phyloP scores from a whole-genome alignment of 2,329 filamentous ascomycete species.

The Penicillium psychrosexuale region DNA sequence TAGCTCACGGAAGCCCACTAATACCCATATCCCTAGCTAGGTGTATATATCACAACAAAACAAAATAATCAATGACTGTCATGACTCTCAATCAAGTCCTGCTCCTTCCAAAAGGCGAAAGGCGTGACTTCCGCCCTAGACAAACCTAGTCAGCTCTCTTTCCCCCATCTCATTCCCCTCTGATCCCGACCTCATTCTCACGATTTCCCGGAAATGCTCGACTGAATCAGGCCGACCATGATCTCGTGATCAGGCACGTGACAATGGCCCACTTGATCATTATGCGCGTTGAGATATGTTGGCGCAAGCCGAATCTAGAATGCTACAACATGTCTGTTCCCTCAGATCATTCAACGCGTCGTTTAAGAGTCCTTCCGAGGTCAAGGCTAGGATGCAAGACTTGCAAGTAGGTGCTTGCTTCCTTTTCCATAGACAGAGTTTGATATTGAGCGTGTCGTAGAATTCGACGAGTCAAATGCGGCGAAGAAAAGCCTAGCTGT shows the following conservation, averaged over 20 bases:
- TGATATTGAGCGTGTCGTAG: constrained; percentile 16
- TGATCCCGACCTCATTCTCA: too few species aligned
- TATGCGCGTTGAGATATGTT: background rate
- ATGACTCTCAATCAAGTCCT: too few species aligned
- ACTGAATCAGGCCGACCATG: too few species aligned
- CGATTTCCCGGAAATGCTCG: too few species aligned
- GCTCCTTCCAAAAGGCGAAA: too few species aligned
- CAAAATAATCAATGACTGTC: too few species aligned
- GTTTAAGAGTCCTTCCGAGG: constrained; percentile 11
- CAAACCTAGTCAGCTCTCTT: too few species aligned
- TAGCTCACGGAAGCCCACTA: background rate
- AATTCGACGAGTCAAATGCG: constrained; percentile 35
- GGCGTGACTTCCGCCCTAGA: too few species aligned
- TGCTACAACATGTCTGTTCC: constrained; percentile 1
- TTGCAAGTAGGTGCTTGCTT: constrained; percentile 29
- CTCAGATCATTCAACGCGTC: background rate
- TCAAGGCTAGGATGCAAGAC: constrained; percentile 31
- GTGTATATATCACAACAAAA: background rate
- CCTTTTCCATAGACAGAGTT: background rate
- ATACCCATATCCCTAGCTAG: background rate
- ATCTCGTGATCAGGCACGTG: too few species aligned
- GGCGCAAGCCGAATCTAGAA: background rate
- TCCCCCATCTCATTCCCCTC: too few species aligned
- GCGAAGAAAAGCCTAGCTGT: constrained; percentile 35
- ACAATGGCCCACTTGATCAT: background rate